Base-by-base conservation (phyloP, 2,329 filamentous ascomycete species). In the Pseudophaeomoniella oleicola region DNA sequence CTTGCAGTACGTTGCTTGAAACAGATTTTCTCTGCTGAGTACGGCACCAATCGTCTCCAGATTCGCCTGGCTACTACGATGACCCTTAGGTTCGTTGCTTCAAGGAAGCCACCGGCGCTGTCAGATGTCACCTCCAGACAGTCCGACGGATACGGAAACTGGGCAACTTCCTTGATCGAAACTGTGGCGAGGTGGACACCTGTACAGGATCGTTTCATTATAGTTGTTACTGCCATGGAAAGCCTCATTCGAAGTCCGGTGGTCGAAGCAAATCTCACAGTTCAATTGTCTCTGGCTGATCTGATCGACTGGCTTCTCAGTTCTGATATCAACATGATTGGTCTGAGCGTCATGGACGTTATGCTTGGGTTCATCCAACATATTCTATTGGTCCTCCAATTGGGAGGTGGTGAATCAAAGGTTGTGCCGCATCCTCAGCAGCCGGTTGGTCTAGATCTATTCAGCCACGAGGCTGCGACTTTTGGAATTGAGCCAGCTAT, bases 311-410 rank as follows among this genome's bases (percentile, higher is more conserved):
- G 81, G 43, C 67, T 96, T 6, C 65, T 98, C 33, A 78, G 81
- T 36, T 94, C 88, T 0, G 78, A 88, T 30, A 78, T 93, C 51
- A 96, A 94, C 57, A 69, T 96, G 52, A 94, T 98, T 42, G 90
- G 90, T 1, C 66, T 98, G 32, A 94, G 87, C 53, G 81, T 96
- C 36, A 96, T 96, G 78, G 90, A 98, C 54, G 78, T 96, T 13
- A 65, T 96, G 17, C 67, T 93, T 11, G 81, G 85, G 2, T 67
- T 98, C 11, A 74, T 94, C 44, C 79, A 84, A 44, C 85, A 93
- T 52, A 81, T 88, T 53, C 74, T 85, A 46, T 71, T 77, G 48
- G 64, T 93, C 5, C 68, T 94, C 11, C 81, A 84, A 49, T 67
- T 84, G 17, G 61, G 63, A 10, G 61, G 62, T 1, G 52, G 57